Base-by-base conservation (phyloP, 176 grass and related monocot species). In the Hordeum vulgare region DNA sequence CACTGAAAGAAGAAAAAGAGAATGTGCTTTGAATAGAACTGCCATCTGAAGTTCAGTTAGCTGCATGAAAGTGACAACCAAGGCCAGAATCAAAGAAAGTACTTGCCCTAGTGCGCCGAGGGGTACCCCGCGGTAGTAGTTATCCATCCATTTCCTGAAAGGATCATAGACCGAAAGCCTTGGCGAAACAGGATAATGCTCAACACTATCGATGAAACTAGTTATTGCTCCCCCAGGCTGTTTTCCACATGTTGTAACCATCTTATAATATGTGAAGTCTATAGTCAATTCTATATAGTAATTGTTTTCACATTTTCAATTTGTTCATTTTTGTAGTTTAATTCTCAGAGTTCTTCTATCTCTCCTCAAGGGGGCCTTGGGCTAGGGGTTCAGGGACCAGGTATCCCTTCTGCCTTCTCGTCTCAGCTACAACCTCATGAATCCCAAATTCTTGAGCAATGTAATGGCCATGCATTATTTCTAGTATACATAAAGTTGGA, bases 301-400 rank as follows among this genome's bases (percentile, higher is more conserved):
- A 24, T 51, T 20, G 31, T 4, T 80, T 66, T 51, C 49, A n/a
- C 17, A 28, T 71, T 73, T 53, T 44, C 83, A 59, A 71, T 80
- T 76, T 27, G 34, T 76, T 81, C 79, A n/a, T 89, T 74, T 75
- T 53, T 90, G 81, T 85, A 96, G 91, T 92, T 96, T 75, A 95
- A 85, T 90, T 80, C 92, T 86, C 96, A 99, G 89, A 90, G 36
- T 76, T 76, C 85, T 51, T 83, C 91, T 76, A 67, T 92, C 51
- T 63, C 91, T 59, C 78, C 91, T 69, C 94, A 97, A 90, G 84
- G 83, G 41, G 87, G 85, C 63, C 51, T 91, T 56, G 92, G 86
- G 4, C 77, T 90, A 81, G 89, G 85, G 49, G 87, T 77, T 76
- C 96, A 92, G 83, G 93, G 83, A 65, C 45, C 86, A 96, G 91